Evolutionary conservation across 148 eudicot species (phyloP), one percentile per base, ranked within the genome.

Genomic region (Rhododendron ovatum): DNA sequence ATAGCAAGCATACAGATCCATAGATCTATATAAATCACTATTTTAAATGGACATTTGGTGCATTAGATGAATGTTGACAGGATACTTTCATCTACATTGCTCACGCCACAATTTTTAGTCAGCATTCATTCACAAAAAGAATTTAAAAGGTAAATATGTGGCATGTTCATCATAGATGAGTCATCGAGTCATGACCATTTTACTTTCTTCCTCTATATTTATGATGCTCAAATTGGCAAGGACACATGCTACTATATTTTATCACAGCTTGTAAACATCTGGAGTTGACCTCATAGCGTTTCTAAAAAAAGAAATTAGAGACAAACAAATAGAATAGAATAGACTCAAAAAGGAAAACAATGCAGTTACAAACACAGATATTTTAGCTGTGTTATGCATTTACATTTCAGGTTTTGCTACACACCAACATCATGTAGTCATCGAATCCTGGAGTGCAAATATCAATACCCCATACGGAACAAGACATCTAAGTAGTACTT

Each of bases 351-450:
- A 20, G 35, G 37, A 20, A 77, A 26, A 39, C 4, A 22, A 24
- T 39, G 74, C 35, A 63, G 26, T 22, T 41, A 41, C 33, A 82
- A 26, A 11, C 13, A 11, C 39, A 67, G 12, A 45, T 14, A 77
- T 41, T 8, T 39, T 77, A 43, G 50, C 80, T 20, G 48, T 10
- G 17, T 59, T 37, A 3, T 10, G 28, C 7, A 22, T 61, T 50
- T 96, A 82, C 50, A 24, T 24, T 24, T 83, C 55, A 69, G 45
- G 55, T 83, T 43, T 83, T 65, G 5, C 77, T 22, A 15, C 57
- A 63, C 63, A 41, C 86, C 51, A 71, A 39, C 41, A n/a, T 35
- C 35, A 65, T 22, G 35, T 1, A 61, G 67, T 30, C 65, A 26
- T 50, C 50, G 43, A 61, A 71, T 78, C 83, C 26, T 50, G 30